Base-by-base conservation (phyloP, 345 rosid species). In the Geranium brycei region DNA sequence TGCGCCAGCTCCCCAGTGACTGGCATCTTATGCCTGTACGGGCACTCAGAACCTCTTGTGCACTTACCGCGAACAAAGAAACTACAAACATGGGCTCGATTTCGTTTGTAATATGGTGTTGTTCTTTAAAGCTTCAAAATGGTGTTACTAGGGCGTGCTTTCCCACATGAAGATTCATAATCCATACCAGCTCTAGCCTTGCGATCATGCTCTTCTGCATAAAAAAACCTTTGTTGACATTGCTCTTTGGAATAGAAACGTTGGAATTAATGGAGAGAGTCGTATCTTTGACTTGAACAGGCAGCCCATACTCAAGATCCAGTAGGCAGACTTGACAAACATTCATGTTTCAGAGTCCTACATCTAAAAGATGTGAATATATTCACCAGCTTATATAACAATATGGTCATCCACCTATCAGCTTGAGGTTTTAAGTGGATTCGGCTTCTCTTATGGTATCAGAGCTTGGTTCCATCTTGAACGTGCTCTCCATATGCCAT, bases 311-410 rank as follows among this genome's bases (percentile, higher is more conserved):
- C 73, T 93, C 97, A 17, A 90, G 90, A 75, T 93, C 99, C 78
- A 93, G 62, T 67, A 93, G 96, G 72, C 97, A 93, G 57, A 93
- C 99, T 86, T 93, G 97, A 64, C 99, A 91, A n/a, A 86, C 96
- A 72, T 91, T 91, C n/a, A n/a, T n/a, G n/a, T n/a, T n/a, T n/a
- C n/a, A n/a, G n/a, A n/a, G n/a, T n/a, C n/a, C n/a, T n/a, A n/a
- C n/a, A n/a, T n/a, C n/a, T n/a, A n/a, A n/a, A n/a, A n/a, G n/a
- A n/a, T n/a, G n/a, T n/a, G n/a, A n/a, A n/a, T n/a, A n/a, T n/a
- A n/a, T n/a, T n/a, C n/a, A n/a, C n/a, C n/a, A n/a, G n/a, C n/a
- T n/a, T n/a, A n/a, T n/a, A n/a, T n/a, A n/a, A n/a, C n/a, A n/a
- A n/a, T n/a, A n/a, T n/a, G n/a, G n/a, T n/a, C n/a, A n/a, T n/a